These are phyloP conservation scores for Orbilia brochopaga DNA, from an alignment of 2,329 filamentous ascomycete genomes.

Conservation along the genomic window DNA sequence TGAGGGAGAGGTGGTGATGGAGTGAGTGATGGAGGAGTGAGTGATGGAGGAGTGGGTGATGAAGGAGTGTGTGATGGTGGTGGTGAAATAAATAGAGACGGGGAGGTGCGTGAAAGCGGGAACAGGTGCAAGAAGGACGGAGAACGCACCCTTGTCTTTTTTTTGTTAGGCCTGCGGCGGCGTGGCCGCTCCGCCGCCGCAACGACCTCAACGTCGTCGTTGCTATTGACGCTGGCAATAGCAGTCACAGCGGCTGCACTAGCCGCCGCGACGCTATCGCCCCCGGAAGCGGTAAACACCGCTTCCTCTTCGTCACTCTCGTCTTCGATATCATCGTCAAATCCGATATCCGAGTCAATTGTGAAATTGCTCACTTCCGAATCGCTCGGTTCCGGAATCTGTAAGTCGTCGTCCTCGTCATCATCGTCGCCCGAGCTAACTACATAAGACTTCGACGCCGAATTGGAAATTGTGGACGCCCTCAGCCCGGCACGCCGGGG, in stretches of 20 bases:
- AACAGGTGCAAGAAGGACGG: background rate
- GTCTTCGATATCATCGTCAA: conserved; percentile 28
- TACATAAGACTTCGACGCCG: background rate
- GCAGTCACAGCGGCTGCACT: background rate
- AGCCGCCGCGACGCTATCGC: background rate
- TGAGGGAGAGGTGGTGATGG: background rate
- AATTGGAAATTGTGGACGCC: conserved; percentile 9
- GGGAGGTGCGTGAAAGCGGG: too few species aligned
- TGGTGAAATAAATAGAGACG: too few species aligned
- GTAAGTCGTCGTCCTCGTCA: background rate
- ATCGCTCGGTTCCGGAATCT: background rate
- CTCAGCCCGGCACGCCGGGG: conserved; percentile 24
- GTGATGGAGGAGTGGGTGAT: too few species aligned
- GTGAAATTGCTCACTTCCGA: conserved; percentile 10
- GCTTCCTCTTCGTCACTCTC: conserved; percentile 35
- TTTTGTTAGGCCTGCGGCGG: conserved; percentile 12
- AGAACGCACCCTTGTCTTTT: conserved; percentile 52
- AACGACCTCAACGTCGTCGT: too few species aligned
- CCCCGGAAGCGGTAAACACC: conserved; percentile 5
- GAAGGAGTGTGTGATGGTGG: too few species aligned
- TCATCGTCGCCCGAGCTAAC: conserved; percentile 5
- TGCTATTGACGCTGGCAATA: background rate
- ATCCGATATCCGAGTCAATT: background rate
- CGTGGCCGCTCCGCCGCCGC: background rate
- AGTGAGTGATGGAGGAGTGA: too few species aligned